Evolutionary conservation across 768 basidiomycete genomes (phyloP).

Genomic region (Auriscalpium microsporum): DNA sequence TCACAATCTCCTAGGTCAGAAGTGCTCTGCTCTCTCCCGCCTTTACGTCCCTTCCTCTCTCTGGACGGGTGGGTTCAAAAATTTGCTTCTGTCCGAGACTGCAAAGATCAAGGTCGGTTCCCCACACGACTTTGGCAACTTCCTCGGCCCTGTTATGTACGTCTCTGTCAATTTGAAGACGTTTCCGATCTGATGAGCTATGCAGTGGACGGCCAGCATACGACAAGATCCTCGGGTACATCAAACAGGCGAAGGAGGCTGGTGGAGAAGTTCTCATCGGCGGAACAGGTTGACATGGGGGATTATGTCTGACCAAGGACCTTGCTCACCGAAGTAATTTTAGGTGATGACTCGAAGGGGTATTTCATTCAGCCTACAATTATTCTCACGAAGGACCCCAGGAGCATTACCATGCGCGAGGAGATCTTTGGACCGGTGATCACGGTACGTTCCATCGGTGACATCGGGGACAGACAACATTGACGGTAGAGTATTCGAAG

Average conservation of each 20-base stretch:
- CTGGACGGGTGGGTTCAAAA: conserved; percentile 85
- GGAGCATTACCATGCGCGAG: conserved; percentile 80
- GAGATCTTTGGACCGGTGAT: conserved; percentile 97
- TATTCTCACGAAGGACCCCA: conserved; percentile 86
- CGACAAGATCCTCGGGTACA: conserved; percentile 77
- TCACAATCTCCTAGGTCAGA: conserved; percentile 54
- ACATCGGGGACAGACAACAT: neutral
- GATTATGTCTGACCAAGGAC: conserved; percentile 12
- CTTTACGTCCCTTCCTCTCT: conserved; percentile 81
- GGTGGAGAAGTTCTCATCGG: conserved; percentile 90
- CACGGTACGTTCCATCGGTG: conserved; percentile 44
- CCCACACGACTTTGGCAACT: conserved; percentile 69
- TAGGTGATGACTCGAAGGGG: conserved; percentile 84
- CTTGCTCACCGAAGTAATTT: neutral
- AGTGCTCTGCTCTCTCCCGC: conserved; percentile 91
- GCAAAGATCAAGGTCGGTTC: conserved; percentile 82
- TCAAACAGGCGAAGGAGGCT: conserved; percentile 76
- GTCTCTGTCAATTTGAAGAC: conserved; percentile 12
- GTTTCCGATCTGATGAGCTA: neutral
- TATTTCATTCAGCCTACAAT: conserved; percentile 94
- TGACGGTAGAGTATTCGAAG: conserved; percentile 26
- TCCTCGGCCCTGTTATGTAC: conserved; percentile 95
- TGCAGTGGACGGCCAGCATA: conserved; percentile 75
- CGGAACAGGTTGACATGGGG: conserved; percentile 46
- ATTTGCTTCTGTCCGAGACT: conserved; percentile 62